Evolutionary conservation across 2,329 filamentous ascomycete species (phyloP).

Genomic region (Pseudocercospora fuligena): DNA sequence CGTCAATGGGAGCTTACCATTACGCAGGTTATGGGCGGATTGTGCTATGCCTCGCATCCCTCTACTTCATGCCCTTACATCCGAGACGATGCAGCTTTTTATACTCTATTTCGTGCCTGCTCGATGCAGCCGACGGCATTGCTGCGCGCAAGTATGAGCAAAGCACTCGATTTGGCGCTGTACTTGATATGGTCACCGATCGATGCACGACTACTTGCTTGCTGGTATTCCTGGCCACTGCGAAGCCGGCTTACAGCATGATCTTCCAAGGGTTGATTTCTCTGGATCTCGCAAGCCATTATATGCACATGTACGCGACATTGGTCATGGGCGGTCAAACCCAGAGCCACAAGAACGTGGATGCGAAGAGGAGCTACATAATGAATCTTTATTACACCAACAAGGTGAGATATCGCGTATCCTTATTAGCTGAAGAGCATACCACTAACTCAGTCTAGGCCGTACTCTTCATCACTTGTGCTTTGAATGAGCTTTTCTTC

Average conservation of each 20-base stretch:
- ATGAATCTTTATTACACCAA: slow-evolving; percentile 97
- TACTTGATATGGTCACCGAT: slow-evolving; percentile 99
- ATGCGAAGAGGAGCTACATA: slow-evolving; percentile 83
- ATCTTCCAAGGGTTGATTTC: slow-evolving; percentile 93
- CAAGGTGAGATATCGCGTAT: slow-evolving; percentile 69
- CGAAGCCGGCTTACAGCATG: slow-evolving; percentile 92
- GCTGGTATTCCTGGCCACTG: slow-evolving; percentile 90
- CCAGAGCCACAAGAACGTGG: slow-evolving; percentile 90
- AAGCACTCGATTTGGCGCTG: slow-evolving; percentile 92
- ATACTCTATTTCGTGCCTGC: slow-evolving; percentile 91
- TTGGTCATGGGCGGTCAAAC: slow-evolving; percentile 81
- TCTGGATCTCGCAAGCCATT: slow-evolving; percentile 92
- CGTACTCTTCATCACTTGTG: slow-evolving; percentile 89
- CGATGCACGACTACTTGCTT: slow-evolving; percentile 95
- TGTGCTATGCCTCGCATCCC: slow-evolving; percentile 75
- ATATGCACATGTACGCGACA: slow-evolving; percentile 99
- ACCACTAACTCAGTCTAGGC: slow-evolving; percentile 57
- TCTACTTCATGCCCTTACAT: slow-evolving; percentile 99
- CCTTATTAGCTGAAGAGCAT: background rate
- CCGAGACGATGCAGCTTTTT: slow-evolving; percentile 91
- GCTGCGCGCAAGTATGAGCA: slow-evolving; percentile 88
- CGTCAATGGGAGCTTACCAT: slow-evolving; percentile 9
- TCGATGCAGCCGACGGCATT: slow-evolving; percentile 93
- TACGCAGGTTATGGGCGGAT: slow-evolving; percentile 55
- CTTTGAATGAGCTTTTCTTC: slow-evolving; percentile 94